A percentile compares a stretch with the other conserved stretches of the same genome.
Evolutionary conservation across 176 grass and related monocot genomes (phyloP).

Genomic region (barley (Hordeum vulgare)): MorexV3_pseudomolecules_assembly NC_058523.1:466797639-466798138

Average conservation of each 20-base stretch:
- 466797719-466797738: slow-evolving; percentile 12
- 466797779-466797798: slow-evolving; percentile 32
- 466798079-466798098: slow-evolving; percentile 37
- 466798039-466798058: slow-evolving; percentile 72
- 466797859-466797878: slow-evolving; percentile 48
- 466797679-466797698: neutral
- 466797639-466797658: neutral
- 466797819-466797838: slow-evolving; percentile 32
- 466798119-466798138: neutral
- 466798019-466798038: slow-evolving; percentile 91
- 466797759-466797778: slow-evolving; percentile 7
- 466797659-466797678: neutral
- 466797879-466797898: slow-evolving; percentile 33
- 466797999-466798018: slow-evolving; percentile 87
- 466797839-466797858: slow-evolving; percentile 27
- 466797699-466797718: neutral
- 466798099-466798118: neutral
- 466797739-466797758: slow-evolving; percentile 12
- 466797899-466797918: slow-evolving; percentile 16
- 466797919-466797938: slow-evolving; percentile 2
- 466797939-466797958: slow-evolving; percentile 16
- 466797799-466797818: slow-evolving; percentile 8
- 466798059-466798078: slow-evolving; percentile 83
- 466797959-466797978: slow-evolving; percentile 65
- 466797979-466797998: slow-evolving; percentile 89